Percentiles rank a stretch among this genome's conserved stretches.
These are phyloP conservation scores for Xylariaceae sp. DNA, from an alignment of 2,329 filamentous ascomycete genomes.

Conservation along the genomic window DNA sequence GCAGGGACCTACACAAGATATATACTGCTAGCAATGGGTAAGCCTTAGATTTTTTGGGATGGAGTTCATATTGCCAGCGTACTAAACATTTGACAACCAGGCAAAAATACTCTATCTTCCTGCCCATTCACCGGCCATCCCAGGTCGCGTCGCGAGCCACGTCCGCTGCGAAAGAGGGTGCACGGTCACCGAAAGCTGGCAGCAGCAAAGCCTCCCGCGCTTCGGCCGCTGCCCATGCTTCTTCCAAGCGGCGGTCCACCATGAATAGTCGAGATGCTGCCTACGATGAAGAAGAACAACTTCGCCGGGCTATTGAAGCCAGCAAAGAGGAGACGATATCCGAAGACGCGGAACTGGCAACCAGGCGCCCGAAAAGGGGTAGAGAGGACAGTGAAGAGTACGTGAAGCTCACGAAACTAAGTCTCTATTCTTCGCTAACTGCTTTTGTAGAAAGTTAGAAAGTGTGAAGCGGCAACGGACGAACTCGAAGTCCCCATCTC, in stretches of 20 bases:
- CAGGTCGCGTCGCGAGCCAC: constrained; percentile 65
- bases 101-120: constrained; percentile 70
- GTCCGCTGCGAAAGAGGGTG: constrained; percentile 69
- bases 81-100: constrained; percentile 55
- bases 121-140: constrained; percentile 64
- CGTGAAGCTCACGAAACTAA: constrained; percentile 47
- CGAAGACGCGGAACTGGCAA: constrained; percentile 57
- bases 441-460: constrained; percentile 65
- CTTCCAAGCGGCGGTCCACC: constrained; percentile 86
- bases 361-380: constrained; percentile 77
- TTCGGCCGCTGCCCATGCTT: constrained; percentile 52
- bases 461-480: constrained; percentile 84
- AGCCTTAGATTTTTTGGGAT: no score
- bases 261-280: constrained; percentile 97
- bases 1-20: constrained; percentile 88
- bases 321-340: constrained; percentile 80
- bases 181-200: constrained; percentile 59
- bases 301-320: constrained; percentile 89
- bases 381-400: constrained; percentile 95
- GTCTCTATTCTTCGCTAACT: constrained; percentile 33
- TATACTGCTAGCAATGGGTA: constrained; percentile 84
- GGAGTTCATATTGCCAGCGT: no score
- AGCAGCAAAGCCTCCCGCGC: constrained; percentile 62
- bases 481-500: constrained; percentile 73
- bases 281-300: constrained; percentile 91